A percentile compares a stretch with the other conserved stretches of the same genome.
Evolutionary conservation across 345 rosid species (phyloP).

Genomic region (Nephelium lappaceum): DNA sequence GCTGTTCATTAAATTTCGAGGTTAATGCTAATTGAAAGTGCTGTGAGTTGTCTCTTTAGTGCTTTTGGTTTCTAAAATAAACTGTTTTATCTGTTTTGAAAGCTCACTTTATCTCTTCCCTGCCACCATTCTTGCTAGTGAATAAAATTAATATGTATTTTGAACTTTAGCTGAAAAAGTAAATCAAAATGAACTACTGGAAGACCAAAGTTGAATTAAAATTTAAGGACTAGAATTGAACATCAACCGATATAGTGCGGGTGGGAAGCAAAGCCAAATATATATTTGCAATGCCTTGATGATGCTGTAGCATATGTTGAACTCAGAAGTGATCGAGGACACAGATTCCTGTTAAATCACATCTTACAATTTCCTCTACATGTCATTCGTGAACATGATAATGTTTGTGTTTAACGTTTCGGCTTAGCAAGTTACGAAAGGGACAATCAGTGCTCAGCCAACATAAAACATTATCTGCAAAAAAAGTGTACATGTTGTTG

Average conservation of each 20-base stretch:
- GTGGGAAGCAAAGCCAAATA: no score
- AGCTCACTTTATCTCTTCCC: not conserved
- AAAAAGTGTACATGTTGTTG: not conserved
- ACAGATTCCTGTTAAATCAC: not conserved
- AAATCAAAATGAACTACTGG: no score
- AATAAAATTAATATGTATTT: no score
- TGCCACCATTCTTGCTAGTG: no score
- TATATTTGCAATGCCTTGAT: no score
- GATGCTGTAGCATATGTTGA: not conserved
- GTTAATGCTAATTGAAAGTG: not conserved
- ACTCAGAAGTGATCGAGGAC: not conserved
- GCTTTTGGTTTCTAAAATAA: not conserved
- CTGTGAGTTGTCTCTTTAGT: not conserved
- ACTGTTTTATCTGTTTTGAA: not conserved
- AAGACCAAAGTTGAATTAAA: no score
- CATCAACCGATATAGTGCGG: no score
- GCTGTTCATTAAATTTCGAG: not conserved
- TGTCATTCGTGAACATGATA: not conserved
- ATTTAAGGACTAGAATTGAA: no score
- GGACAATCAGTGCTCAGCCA: conserved; percentile 6
- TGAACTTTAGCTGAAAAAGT: no score
- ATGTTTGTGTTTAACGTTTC: not conserved
- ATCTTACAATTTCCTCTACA: not conserved
- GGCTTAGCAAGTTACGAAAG: not conserved
- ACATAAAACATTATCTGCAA: not conserved